Percentiles rank a stretch among this genome's conserved stretches.
Conservation (phyloP, 306 rosid genomes). For the Inga laurina region DNA sequence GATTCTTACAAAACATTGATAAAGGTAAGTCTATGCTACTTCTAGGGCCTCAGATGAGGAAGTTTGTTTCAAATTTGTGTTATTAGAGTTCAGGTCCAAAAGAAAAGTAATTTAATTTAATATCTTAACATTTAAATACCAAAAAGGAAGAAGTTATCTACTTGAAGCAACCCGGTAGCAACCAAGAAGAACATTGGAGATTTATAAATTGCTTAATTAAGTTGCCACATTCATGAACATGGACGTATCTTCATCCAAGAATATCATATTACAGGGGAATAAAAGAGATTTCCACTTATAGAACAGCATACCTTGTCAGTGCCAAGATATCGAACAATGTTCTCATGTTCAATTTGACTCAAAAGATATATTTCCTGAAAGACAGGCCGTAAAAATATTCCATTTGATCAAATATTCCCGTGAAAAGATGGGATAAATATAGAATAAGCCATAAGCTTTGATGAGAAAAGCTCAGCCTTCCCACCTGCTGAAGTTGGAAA, state of each 20-base stretch:
- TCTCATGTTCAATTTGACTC: slow-evolving; percentile 59
- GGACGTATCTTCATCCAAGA: background rate
- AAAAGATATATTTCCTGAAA: slow-evolving; percentile 61
- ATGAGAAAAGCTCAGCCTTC: slow-evolving; percentile 14
- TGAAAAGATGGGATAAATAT: slow-evolving; percentile 3
- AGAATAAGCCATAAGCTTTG: background rate
- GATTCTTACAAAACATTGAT: background rate
- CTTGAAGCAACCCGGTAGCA: background rate
- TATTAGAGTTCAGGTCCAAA: background rate
- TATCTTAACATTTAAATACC: background rate
- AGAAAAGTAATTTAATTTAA: background rate
- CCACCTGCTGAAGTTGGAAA: slow-evolving; percentile 62
- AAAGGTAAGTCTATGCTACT: background rate
- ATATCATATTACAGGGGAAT: background rate
- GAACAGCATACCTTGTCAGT: slow-evolving; percentile 55
- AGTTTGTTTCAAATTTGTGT: background rate
- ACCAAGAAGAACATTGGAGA: background rate
- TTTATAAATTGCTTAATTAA: background rate
- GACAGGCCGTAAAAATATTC: background rate
- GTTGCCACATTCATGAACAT: background rate
- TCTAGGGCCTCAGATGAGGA: background rate
- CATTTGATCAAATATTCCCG: background rate
- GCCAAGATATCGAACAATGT: slow-evolving; percentile 60
- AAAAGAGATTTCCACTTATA: background rate
- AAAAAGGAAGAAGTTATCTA: background rate